A percentile compares a stretch with the other conserved stretches of the same genome.
Evolutionary conservation across 495 filamentous ascomycete genomes (phyloP).

Genomic region (Aspergillus sclerotiicarbonarius): DNA sequence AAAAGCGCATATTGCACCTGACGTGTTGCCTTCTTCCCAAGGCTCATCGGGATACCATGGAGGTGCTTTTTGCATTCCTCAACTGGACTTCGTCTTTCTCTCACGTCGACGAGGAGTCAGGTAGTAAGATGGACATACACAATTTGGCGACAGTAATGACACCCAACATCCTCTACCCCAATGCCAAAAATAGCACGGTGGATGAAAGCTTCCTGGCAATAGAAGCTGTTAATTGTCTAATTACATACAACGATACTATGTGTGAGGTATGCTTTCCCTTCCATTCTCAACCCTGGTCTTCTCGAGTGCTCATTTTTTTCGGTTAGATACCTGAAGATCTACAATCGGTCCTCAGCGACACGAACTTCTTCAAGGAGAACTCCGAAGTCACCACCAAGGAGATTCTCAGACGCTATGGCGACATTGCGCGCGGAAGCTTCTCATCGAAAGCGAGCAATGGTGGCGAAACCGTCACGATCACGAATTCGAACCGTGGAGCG

Average conservation of each 20-base stretch:
- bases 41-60: slow-evolving; percentile 86
- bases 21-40: slow-evolving; percentile 94
- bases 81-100: slow-evolving; percentile 98
- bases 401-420: slow-evolving; percentile 85
- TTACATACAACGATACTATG: slow-evolving; percentile 93
- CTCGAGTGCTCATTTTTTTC: slow-evolving; percentile 17
- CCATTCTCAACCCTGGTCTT: slow-evolving; percentile 5
- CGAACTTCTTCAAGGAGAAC: slow-evolving; percentile 71
- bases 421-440: slow-evolving; percentile 61
- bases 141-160: slow-evolving; percentile 98
- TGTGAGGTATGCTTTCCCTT: slow-evolving; percentile 70
- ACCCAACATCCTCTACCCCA: slow-evolving; percentile 87
- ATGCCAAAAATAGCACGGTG: slow-evolving; percentile 61
- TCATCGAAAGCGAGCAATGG: slow-evolving; percentile 57
- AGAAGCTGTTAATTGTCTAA: slow-evolving; percentile 83
- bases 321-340: slow-evolving; percentile 87
- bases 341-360: slow-evolving; percentile 79
- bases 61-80: slow-evolving; percentile 93
- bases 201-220: slow-evolving; percentile 90
- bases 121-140: slow-evolving; percentile 98
- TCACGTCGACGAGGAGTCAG: slow-evolving; percentile 84
- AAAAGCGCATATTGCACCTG: slow-evolving; percentile 81
- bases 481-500: slow-evolving; percentile 38
- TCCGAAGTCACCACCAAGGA: slow-evolving; percentile 94
- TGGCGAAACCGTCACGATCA: slow-evolving; percentile 51